Conservation (phyloP, 129 eudicot genomes). For the Pulicaria dysenterica region DNA sequence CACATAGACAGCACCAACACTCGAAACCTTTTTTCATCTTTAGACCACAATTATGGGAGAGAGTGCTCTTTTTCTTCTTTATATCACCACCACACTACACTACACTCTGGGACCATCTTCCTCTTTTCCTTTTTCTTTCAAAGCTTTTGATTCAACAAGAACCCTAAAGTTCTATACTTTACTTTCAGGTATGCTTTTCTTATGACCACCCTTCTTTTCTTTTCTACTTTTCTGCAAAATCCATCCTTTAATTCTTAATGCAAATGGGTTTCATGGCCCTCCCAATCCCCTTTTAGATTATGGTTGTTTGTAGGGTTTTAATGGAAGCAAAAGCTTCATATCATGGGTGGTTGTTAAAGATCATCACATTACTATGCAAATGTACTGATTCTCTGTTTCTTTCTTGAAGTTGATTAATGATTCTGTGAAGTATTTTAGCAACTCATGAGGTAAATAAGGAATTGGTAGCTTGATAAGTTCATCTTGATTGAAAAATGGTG, state of each 20-base stretch:
- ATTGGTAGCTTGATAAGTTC: slow-evolving; percentile 7
- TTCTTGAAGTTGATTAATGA: slow-evolving; percentile 5
- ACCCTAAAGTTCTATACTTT: slow-evolving; percentile 59
- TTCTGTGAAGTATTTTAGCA: slow-evolving; percentile 25
- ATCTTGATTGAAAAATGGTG: slow-evolving; percentile 1
- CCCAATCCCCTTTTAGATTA: slow-evolving; percentile 43
- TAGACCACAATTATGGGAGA: slow-evolving; percentile 50
- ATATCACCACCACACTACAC: slow-evolving; percentile 32
- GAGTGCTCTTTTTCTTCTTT: slow-evolving; percentile 36
- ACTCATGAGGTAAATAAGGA: slow-evolving; percentile 8
- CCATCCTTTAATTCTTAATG: slow-evolving; percentile 46
- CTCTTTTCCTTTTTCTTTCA: slow-evolving; percentile 19
- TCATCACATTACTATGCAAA: slow-evolving; percentile 35
- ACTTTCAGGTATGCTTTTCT: slow-evolving; percentile 54
- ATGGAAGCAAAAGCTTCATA: neutral
- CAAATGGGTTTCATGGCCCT: slow-evolving; percentile 44
- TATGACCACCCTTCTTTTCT: slow-evolving; percentile 27
- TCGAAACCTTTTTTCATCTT: slow-evolving; percentile 41
- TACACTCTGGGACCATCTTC: slow-evolving; percentile 10
- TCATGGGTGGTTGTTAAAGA: slow-evolving; percentile 7
- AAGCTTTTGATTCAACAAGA: slow-evolving; percentile 34
- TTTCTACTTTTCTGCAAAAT: slow-evolving; percentile 33
- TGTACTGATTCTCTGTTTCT: neutral
- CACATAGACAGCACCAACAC: slow-evolving; percentile 44
- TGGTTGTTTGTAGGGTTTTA: slow-evolving; percentile 39